A percentile compares a stretch with the other conserved stretches of the same genome.
These are phyloP conservation scores for Psilocybe sp. DNA, from an alignment of 768 basidiomycete genomes.

Conservation along the genomic window DNA sequence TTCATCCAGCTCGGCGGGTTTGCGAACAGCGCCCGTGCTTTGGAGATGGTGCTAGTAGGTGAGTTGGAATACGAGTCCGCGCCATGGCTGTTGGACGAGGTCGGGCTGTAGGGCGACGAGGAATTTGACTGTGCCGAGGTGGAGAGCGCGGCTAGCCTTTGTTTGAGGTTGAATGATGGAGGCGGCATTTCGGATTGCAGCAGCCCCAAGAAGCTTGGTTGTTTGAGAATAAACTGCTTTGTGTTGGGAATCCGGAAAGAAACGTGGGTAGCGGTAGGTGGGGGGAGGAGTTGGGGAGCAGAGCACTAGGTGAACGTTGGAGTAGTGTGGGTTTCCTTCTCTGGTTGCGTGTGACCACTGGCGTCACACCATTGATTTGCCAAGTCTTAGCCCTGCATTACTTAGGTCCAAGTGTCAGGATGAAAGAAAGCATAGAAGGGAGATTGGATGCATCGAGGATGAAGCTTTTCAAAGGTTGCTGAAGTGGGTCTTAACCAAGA, in stretches of 20 bases:
- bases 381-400: too few species aligned
- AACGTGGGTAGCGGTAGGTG: too few species aligned
- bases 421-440: too few species aligned
- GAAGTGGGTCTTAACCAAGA: too few species aligned
- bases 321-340: too few species aligned
- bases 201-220: not conserved
- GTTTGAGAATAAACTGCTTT: conserved; percentile 1
- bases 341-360: too few species aligned
- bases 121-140: conserved; percentile 46
- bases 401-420: too few species aligned
- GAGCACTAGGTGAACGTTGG: too few species aligned
- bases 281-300: too few species aligned
- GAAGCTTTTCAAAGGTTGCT: too few species aligned
- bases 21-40: conserved; percentile 31
- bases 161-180: conserved; percentile 50
- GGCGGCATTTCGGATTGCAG: conserved; percentile 13
- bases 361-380: too few species aligned
- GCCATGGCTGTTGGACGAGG: conserved; percentile 7
- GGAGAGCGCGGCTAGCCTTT: conserved; percentile 63
- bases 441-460: too few species aligned
- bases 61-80: conserved; percentile 11
- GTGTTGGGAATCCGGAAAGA: not conserved
- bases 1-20: conserved; percentile 49
- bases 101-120: conserved; percentile 27
- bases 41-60: conserved; percentile 15